phyloP scores from a whole-genome alignment of 345 rosid genomes.

The Tarenaya hassleriana region DNA sequence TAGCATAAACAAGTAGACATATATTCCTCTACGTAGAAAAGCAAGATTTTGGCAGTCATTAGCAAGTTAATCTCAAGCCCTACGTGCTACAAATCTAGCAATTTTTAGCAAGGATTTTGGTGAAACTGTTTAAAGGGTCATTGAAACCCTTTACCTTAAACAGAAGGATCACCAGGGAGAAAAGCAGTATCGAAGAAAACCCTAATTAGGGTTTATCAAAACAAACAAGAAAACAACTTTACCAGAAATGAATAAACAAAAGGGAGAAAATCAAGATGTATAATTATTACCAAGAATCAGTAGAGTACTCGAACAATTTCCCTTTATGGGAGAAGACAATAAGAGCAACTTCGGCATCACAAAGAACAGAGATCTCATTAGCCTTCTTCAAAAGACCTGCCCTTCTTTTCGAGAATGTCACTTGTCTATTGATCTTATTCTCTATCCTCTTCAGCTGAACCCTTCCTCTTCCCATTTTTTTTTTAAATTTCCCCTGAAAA shows the following conservation, averaged over 20 bases:
- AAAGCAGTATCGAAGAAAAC: too few species aligned
- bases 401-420: constrained; percentile 65
- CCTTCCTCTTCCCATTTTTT: constrained; percentile 68
- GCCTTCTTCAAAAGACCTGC: constrained; percentile 63
- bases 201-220: constrained; percentile 28
- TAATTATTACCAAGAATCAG: constrained; percentile 45
- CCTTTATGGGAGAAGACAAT: constrained; percentile 76
- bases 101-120: too few species aligned
- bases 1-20: too few species aligned
- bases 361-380: constrained; percentile 63
- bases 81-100: too few species aligned
- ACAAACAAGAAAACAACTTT: constrained; percentile 6
- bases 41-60: too few species aligned
- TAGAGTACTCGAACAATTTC: constrained; percentile 66
- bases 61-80: too few species aligned
- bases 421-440: constrained; percentile 68
- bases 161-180: too few species aligned
- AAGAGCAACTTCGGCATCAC: constrained; percentile 63
- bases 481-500: too few species aligned
- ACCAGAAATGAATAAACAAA: background rate
- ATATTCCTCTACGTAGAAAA: too few species aligned
- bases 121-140: too few species aligned
- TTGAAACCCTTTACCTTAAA: too few species aligned
- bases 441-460: constrained; percentile 64
- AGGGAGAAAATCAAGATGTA: background rate